phyloP scores from a whole-genome alignment of 2,329 filamentous ascomycete species.

The Colletotrichum salicis region DNA sequence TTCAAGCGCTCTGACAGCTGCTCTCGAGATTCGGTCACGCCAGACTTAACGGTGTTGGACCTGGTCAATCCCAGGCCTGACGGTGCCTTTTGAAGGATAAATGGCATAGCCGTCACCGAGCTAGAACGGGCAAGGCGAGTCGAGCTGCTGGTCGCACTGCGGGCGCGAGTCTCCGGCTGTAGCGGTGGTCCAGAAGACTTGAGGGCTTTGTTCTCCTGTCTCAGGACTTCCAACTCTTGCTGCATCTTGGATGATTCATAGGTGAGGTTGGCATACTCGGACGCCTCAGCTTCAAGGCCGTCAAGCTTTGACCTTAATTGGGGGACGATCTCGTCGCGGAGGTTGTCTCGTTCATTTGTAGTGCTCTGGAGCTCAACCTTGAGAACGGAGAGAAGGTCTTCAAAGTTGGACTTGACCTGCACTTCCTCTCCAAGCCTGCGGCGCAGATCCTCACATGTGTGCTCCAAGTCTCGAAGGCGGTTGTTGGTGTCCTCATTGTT shows the following conservation, averaged over 20 bases:
- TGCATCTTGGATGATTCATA: slow-evolving; percentile 88
- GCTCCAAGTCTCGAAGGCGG: slow-evolving; percentile 81
- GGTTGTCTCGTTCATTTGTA: slow-evolving; percentile 89
- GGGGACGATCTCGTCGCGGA: slow-evolving; percentile 88
- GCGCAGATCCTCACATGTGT: slow-evolving; percentile 82
- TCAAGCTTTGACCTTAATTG: slow-evolving; percentile 80
- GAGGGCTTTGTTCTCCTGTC: slow-evolving; percentile 72
- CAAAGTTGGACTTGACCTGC: slow-evolving; percentile 89
- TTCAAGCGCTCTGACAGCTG: slow-evolving; percentile 82
- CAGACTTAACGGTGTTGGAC: slow-evolving; percentile 66
- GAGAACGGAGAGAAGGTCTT: slow-evolving; percentile 87
- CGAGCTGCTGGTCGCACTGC: slow-evolving; percentile 38
- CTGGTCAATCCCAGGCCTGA: slow-evolving; percentile 62
- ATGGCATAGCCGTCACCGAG: slow-evolving; percentile 68
- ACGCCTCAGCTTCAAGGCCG: slow-evolving; percentile 79
- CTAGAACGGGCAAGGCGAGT: slow-evolving; percentile 68
- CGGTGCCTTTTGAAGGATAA: slow-evolving; percentile 50
- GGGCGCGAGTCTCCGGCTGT: slow-evolving; percentile 35
- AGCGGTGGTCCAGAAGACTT: slow-evolving; percentile 50
- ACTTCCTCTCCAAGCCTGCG: slow-evolving; percentile 86
- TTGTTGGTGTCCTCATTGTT: slow-evolving; percentile 66
- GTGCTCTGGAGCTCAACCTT: slow-evolving; percentile 84
- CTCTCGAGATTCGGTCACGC: slow-evolving; percentile 68
- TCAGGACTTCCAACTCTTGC: slow-evolving; percentile 81
- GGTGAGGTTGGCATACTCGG: slow-evolving; percentile 76